Evolutionary conservation across 2,329 filamentous ascomycete genomes (phyloP), one percentile per base, ranked within the genome.

Genomic region (Saccharata proteae): DNA sequence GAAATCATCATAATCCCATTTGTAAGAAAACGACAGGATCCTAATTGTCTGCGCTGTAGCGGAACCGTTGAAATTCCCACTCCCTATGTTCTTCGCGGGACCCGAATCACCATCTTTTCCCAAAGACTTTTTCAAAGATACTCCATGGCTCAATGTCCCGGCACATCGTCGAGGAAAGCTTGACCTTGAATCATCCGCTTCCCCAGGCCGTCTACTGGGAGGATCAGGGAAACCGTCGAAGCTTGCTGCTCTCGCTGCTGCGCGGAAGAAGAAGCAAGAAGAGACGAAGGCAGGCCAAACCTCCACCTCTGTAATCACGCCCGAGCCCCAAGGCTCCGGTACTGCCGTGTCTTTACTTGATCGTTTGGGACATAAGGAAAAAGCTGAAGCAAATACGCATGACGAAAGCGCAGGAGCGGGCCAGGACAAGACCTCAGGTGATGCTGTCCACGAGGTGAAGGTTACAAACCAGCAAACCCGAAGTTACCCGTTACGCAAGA

Each of bases 221-320:
- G 92, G 90, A 19, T 71, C 74, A 6, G 68, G 55, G 3, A 90
- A 86, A 48, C 68, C 81, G 55, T 93, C 88, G 4, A 98, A 98
- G 48, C 64, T 98, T 26, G 88, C 93, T 45, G 84, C 84, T 28
- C 63, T 98, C 24, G 86, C 88, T 30, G 84, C 84, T 19, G 80
- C 82, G 32, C 71, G 85, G 16, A 86, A 85, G 52, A 86, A 82
- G 57, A 93, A 85, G 54, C 76, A 75, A 10, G 76, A 75, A 17
- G 75, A 78, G 22, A 75, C 71, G 43, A 61, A 51, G 29, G 47
- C 49, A 21, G 40, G 34, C 12, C 34, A 43, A 15, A 17, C 43
- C 10, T 22, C 31, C 7, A 32, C 33, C 6, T 26, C 23, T 17
- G 20, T 16, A 11, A 24, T 37, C 15, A 20, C 36, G 11, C 31